These are phyloP conservation scores for Pelagophyceae sp. DNA, from an alignment of 352 stramenopile species.

Conservation along the genomic window DNA sequence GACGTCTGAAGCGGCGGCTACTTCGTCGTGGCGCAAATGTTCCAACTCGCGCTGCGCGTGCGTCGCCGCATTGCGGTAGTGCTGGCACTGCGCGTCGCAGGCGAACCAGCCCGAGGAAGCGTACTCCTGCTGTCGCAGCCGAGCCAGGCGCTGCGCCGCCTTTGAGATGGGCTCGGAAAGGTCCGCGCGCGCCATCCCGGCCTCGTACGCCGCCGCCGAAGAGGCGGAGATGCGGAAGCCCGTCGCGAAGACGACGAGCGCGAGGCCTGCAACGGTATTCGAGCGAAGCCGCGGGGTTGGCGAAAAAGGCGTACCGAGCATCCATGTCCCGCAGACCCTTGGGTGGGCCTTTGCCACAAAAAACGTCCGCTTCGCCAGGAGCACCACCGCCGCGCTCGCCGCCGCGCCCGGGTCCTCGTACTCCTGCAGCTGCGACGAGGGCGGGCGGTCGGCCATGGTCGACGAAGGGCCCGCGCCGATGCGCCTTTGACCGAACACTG, in stretches of 20 bases:
- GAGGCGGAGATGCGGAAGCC: conserved; percentile 32
- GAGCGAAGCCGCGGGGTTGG: too few species aligned
- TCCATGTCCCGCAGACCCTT: conserved; percentile 55
- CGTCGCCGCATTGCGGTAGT: conserved; percentile 51
- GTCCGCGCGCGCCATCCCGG: conserved; percentile 57
- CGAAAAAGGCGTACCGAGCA: too few species aligned
- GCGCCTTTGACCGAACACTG: too few species aligned
- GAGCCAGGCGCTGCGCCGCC: conserved; percentile 48
- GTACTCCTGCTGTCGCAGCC: conserved; percentile 51
- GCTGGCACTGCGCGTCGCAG: conserved; percentile 51
- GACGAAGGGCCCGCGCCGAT: too few species aligned
- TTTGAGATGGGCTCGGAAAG: conserved; percentile 65
- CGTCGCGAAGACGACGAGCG: conserved; percentile 65
- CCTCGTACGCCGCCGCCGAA: conserved; percentile 63
- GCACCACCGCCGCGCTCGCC: conserved; percentile 49
- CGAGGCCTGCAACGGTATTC: too few species aligned
- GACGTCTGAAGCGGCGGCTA: conserved; percentile 64
- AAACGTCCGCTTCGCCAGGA: conserved; percentile 46
- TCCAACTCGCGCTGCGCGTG: conserved; percentile 53
- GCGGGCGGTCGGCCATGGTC: too few species aligned
- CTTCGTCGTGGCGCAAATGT: conserved; percentile 45
- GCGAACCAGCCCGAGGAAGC: conserved; percentile 72
- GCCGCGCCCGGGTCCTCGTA: conserved; percentile 40
- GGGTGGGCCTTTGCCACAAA: conserved; percentile 53
- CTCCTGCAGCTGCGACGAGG: too few species aligned